phyloP scores from a whole-genome alignment of 495 filamentous ascomycete species.

The Xylaria sp. region DNA sequence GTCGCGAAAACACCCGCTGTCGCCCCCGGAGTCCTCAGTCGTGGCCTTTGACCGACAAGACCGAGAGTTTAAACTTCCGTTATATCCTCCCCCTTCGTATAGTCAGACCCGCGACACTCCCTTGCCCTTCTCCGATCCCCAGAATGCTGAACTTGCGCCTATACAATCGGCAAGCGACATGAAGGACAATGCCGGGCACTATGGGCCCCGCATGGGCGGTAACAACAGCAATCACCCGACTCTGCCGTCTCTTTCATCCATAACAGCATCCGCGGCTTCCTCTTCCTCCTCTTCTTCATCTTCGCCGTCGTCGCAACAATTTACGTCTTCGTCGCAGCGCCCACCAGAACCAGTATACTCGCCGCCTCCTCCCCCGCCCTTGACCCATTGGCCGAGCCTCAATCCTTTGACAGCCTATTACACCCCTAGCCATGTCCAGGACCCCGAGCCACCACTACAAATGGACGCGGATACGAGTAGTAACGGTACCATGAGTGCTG shows the following conservation, averaged over 20 bases:
- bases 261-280: slow-evolving; percentile 40
- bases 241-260: slow-evolving; percentile 52
- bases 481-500: slow-evolving; percentile 40
- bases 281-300: slow-evolving; percentile 28
- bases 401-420: slow-evolving; percentile 64
- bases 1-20: slow-evolving; percentile 32
- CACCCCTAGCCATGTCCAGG: slow-evolving; percentile 47
- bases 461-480: slow-evolving; percentile 47
- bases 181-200: slow-evolving; percentile 29
- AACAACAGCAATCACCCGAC: slow-evolving; percentile 25
- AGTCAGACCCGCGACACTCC: slow-evolving; percentile 48
- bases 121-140: slow-evolving; percentile 44
- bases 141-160: slow-evolving; percentile 51
- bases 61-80: slow-evolving; percentile 38
- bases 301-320: slow-evolving; percentile 25
- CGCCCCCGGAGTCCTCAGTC: slow-evolving; percentile 29
- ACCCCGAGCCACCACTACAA: slow-evolving; percentile 42
- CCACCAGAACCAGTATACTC: slow-evolving; percentile 41
- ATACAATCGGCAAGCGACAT: slow-evolving; percentile 43
- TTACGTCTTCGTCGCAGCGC: slow-evolving; percentile 32
- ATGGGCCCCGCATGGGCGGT: slow-evolving; percentile 26
- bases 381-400: slow-evolving; percentile 57
- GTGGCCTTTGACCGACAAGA: slow-evolving; percentile 33
- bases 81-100: slow-evolving; percentile 49
- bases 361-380: slow-evolving; percentile 36